phyloP scores from a whole-genome alignment of 305 asterid species.

The Euphrasia arctica region DNA sequence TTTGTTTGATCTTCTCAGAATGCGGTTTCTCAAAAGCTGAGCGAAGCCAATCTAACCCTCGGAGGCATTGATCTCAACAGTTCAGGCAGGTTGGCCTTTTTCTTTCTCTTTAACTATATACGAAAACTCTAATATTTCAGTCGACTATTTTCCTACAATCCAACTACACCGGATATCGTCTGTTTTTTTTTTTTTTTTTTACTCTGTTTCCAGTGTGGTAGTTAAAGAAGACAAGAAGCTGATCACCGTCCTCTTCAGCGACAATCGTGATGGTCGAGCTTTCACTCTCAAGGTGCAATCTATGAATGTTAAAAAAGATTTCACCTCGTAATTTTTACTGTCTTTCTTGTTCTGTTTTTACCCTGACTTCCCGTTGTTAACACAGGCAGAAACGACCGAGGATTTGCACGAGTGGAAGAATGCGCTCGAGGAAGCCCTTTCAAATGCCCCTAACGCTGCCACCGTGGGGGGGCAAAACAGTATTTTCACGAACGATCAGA shows the following conservation, averaged over 20 bases:
- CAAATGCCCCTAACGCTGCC: constrained; percentile 89
- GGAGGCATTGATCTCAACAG: constrained; percentile 99
- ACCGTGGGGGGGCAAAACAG: constrained; percentile 77
- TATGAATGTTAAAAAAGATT: no score
- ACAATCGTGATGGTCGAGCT: constrained; percentile 97
- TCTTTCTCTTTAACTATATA: constrained; percentile 1
- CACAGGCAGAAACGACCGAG: constrained; percentile 93
- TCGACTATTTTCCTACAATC: constrained; percentile 15
- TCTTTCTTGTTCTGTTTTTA: background rate
- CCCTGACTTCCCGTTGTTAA: constrained; percentile 25
- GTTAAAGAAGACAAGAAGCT: constrained; percentile 98
- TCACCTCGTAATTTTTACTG: no score
- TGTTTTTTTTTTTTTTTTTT: constrained; percentile 3
- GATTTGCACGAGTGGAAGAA: constrained; percentile 93
- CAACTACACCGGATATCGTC: constrained; percentile 22
- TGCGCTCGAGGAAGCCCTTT: constrained; percentile 96
- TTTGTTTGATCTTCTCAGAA: constrained; percentile 41
- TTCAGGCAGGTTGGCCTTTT: constrained; percentile 97
- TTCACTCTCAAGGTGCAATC: constrained; percentile 90
- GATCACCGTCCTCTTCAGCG: constrained; percentile 88
- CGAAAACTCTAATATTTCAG: constrained; percentile 5
- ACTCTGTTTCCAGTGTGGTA: constrained; percentile 70
- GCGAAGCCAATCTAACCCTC: constrained; percentile 94
- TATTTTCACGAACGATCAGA: constrained; percentile 66
- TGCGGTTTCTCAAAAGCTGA: constrained; percentile 71